Evolutionary conservation across 73 alveolate genomes (phyloP).

Genomic region (Tetrahymena borealis): DNA sequence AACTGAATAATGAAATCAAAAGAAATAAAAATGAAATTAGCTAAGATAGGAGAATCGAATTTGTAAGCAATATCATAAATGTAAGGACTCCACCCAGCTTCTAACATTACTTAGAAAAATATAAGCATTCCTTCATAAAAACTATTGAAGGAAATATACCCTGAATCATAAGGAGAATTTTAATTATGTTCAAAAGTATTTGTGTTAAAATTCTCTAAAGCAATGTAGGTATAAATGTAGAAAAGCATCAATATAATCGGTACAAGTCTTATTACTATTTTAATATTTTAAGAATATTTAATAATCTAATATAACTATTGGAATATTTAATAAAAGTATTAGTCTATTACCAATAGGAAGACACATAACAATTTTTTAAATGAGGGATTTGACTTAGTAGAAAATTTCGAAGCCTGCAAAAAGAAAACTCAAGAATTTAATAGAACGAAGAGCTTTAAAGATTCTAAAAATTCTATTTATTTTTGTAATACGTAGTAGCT

Average conservation of each 20-base stretch:
- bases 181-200: background rate
- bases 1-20: background rate
- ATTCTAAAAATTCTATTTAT: background rate
- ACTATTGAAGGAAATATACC: background rate
- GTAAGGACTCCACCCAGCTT: background rate
- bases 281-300: no score
- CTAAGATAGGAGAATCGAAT: background rate
- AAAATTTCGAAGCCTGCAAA: background rate
- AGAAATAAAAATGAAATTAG: background rate
- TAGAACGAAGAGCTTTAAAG: background rate
- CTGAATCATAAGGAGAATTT: background rate
- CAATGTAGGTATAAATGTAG: background rate
- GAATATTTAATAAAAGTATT: no score
- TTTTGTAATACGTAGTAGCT: background rate
- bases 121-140: background rate
- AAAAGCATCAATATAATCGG: background rate
- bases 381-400: background rate
- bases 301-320: no score
- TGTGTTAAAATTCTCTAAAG: background rate
- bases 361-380: background rate
- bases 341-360: background rate
- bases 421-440: background rate
- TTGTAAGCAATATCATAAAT: background rate
- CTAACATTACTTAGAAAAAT: background rate
- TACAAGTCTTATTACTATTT: background rate